Conservation (phyloP, 257 asterid genomes). For the Solanum tacnaense region DNA sequence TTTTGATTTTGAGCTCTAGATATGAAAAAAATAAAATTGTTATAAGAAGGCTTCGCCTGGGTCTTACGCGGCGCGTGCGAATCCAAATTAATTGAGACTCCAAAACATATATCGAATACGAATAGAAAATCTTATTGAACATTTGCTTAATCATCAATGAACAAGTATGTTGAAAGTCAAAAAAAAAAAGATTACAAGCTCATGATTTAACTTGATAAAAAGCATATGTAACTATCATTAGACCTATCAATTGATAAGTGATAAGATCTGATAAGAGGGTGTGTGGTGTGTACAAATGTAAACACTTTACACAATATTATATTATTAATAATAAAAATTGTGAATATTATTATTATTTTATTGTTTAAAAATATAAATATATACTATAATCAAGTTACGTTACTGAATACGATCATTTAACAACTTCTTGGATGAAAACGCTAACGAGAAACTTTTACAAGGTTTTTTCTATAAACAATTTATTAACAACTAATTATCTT, state of each 20-base stretch:
- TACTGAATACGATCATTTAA: too few species aligned
- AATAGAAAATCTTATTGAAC: not conserved
- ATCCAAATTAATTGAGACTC: too few species aligned
- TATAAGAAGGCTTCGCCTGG: accelerated
- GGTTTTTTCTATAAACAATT: too few species aligned
- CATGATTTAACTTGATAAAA: not conserved
- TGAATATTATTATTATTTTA: too few species aligned
- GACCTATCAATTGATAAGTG: not conserved
- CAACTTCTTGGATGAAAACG: too few species aligned
- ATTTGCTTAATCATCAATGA: not conserved
- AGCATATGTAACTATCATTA: not conserved
- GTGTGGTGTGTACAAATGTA: not conserved
- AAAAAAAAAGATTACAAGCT: not conserved
- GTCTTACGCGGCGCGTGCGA: accelerated
- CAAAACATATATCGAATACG: not conserved
- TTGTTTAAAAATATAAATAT: too few species aligned
- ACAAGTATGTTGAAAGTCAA: not conserved
- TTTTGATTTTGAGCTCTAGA: not conserved
- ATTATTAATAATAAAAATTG: too few species aligned
- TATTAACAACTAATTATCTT: too few species aligned
- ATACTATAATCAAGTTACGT: too few species aligned
- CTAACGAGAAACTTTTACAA: too few species aligned
- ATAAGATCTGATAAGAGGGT: not conserved
- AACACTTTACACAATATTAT: not conserved
- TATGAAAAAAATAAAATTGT: too few species aligned